Evolutionary conservation across 148 eudicot species (phyloP).

Genomic region (Linanthus parryae): DNA sequence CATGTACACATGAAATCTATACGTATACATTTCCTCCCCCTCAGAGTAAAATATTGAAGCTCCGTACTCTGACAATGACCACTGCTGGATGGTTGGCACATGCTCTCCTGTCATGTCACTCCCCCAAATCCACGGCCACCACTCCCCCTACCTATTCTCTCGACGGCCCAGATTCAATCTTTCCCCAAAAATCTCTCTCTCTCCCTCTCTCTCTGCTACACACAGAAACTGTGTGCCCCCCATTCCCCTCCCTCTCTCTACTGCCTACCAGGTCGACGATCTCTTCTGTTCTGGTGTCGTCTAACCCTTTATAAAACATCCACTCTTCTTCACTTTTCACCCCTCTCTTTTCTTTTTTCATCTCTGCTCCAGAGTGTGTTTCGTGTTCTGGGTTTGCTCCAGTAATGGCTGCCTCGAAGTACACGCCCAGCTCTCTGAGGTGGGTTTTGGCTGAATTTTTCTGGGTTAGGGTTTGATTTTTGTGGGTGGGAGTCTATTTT

Average conservation of each 20-base stretch:
- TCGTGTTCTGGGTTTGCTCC: background rate
- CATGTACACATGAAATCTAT: background rate
- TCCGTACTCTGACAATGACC: conserved; percentile 99
- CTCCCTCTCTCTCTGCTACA: conserved; percentile 28
- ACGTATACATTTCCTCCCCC: background rate
- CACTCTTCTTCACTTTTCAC: background rate
- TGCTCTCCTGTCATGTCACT: conserved; percentile 83
- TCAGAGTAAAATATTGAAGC: conserved; percentile 1
- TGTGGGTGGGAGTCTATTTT: too few species aligned
- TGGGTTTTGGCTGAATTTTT: too few species aligned
- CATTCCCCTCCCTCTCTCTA: too few species aligned
- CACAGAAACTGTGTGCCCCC: too few species aligned
- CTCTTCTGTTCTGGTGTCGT: conserved; percentile 29
- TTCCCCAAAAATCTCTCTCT: conserved; percentile 14
- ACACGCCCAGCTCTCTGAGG: too few species aligned
- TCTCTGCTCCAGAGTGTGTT: background rate
- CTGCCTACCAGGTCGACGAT: too few species aligned
- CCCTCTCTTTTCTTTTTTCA: background rate
- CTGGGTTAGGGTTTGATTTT: too few species aligned
- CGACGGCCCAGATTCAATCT: conserved; percentile 38
- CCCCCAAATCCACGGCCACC: conserved; percentile 39
- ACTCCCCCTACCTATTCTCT: conserved; percentile 40
- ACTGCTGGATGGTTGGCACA: conserved; percentile 99
- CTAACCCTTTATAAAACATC: conserved; percentile 21
- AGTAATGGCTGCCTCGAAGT: too few species aligned